Evolutionary conservation across 73 alveolate genomes (phyloP).

Genomic region (Paramecium pentaurelia): DNA sequence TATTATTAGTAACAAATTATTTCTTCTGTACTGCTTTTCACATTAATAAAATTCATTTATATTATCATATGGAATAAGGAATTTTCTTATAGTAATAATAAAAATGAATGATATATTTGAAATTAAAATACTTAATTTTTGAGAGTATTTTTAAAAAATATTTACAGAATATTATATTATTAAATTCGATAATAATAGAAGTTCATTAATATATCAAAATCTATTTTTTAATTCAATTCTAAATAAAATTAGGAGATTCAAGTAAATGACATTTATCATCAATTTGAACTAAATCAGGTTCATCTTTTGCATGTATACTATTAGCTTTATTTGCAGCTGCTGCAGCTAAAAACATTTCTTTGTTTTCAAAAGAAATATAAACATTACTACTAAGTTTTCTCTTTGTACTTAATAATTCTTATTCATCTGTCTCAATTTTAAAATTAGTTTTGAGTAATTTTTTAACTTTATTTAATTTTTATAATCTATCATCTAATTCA

Average conservation of each 20-base stretch:
- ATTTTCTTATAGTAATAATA: neutral
- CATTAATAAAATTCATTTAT: neutral
- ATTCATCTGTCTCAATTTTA: conserved; percentile 21
- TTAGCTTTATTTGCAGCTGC: neutral
- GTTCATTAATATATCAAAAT: neutral
- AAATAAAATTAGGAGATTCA: conserved; percentile 44
- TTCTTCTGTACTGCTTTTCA: neutral
- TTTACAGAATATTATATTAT: neutral
- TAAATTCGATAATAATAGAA: neutral
- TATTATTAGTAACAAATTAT: neutral
- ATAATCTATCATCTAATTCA: conserved; percentile 26
- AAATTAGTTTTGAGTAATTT: neutral
- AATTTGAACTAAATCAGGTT: conserved; percentile 42
- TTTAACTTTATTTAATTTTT: neutral
- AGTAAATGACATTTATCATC: conserved; percentile 40
- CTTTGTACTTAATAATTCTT: conserved; percentile 22
- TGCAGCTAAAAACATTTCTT: conserved; percentile 46
- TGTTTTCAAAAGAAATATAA: conserved; percentile 35
- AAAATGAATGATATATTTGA: neutral
- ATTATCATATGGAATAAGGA: neutral
- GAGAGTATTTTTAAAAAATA: neutral
- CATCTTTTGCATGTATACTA: conserved; percentile 35
- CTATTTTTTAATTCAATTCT: neutral
- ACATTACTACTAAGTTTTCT: conserved; percentile 28
- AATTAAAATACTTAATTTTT: neutral